These are phyloP conservation scores for Scheffersomyces quercinus DNA, from an alignment of 1,139 yeast genomes.

Conservation along the genomic window DNA sequence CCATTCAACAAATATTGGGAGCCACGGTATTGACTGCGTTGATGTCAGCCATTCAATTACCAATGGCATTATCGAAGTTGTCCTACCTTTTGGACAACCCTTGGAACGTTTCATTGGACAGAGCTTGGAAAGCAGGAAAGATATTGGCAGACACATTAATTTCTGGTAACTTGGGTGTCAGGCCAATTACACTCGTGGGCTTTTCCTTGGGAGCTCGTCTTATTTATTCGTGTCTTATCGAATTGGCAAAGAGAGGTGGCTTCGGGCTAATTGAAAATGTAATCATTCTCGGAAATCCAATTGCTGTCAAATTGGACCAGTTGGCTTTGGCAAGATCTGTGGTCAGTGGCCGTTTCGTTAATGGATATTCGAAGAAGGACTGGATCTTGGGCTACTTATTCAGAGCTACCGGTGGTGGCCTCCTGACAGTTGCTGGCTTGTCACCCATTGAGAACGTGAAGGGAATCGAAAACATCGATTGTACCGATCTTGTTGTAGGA, in stretches of 20 bases:
- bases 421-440: slow-evolving; percentile 86
- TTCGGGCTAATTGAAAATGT: slow-evolving; percentile 90
- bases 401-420: slow-evolving; percentile 94
- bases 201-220: slow-evolving; percentile 93
- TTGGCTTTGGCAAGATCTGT: slow-evolving; percentile 78
- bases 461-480: slow-evolving; percentile 81
- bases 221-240: slow-evolving; percentile 85
- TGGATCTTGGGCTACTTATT: slow-evolving; percentile 96
- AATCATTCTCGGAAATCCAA: slow-evolving; percentile 84
- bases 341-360: slow-evolving; percentile 87
- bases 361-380: slow-evolving; percentile 89
- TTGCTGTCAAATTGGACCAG: slow-evolving; percentile 77
- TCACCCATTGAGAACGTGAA: slow-evolving; percentile 66
- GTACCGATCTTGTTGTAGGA: slow-evolving; percentile 85
- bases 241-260: slow-evolving; percentile 83
- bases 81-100: slow-evolving; percentile 94
- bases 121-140: slow-evolving; percentile 97
- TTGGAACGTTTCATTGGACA: slow-evolving; percentile 94
- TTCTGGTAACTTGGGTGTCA: slow-evolving; percentile 82
- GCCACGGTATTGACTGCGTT: slow-evolving; percentile 88
- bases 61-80: slow-evolving; percentile 86
- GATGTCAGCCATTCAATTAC: slow-evolving; percentile 94
- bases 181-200: slow-evolving; percentile 92
- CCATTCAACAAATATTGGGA: slow-evolving; percentile 93
- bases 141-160: slow-evolving; percentile 89